These are phyloP conservation scores for Penicillium nucicola DNA, from an alignment of 495 filamentous ascomycete genomes.

Conservation along the genomic window DNA sequence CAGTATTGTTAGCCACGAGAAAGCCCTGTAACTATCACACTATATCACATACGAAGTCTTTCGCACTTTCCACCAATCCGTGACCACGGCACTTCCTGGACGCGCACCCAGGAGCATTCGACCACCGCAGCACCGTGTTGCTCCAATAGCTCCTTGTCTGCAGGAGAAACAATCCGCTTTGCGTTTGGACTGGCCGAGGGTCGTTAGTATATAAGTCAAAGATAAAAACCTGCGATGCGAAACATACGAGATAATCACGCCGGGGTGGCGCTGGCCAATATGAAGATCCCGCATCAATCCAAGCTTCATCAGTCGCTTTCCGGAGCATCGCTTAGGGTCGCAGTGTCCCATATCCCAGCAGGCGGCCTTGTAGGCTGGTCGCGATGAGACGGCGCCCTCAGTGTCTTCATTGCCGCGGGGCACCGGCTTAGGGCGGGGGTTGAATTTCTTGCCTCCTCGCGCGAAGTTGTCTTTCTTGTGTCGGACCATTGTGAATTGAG, in stretches of 20 bases:
- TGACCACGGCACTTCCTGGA: conserved; percentile 84
- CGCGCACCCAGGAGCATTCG: conserved; percentile 93
- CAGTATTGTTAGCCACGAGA: conserved; percentile 5
- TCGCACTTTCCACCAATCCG: conserved; percentile 96
- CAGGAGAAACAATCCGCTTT: conserved; percentile 75
- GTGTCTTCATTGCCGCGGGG: conserved; percentile 39
- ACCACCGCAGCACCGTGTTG: conserved; percentile 92
- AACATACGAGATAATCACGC: conserved; percentile 80
- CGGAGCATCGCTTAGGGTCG: conserved; percentile 94
- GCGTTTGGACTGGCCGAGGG: conserved; percentile 68
- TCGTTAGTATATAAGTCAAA: conserved; percentile 9
- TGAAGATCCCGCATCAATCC: conserved; percentile 92
- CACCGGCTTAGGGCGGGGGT: conserved; percentile 44
- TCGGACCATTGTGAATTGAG: conserved; percentile 63
- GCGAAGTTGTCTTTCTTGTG: conserved; percentile 90
- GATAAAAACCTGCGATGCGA: conserved; percentile 6
- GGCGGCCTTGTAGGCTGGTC: conserved; percentile 80
- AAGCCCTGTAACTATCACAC: background rate
- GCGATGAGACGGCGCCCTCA: conserved; percentile 30
- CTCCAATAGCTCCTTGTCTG: conserved; percentile 76
- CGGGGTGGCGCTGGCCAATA: conserved; percentile 84
- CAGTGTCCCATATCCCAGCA: conserved; percentile 98
- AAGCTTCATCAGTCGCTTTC: conserved; percentile 86
- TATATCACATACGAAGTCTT: conserved; percentile 55
- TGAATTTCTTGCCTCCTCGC: conserved; percentile 63